Percentiles rank a stretch among this genome's conserved stretches.
These are phyloP conservation scores for Pseudocercospora macadamiae DNA, from an alignment of 2,329 filamentous ascomycete species.

Conservation along the genomic window DNA sequence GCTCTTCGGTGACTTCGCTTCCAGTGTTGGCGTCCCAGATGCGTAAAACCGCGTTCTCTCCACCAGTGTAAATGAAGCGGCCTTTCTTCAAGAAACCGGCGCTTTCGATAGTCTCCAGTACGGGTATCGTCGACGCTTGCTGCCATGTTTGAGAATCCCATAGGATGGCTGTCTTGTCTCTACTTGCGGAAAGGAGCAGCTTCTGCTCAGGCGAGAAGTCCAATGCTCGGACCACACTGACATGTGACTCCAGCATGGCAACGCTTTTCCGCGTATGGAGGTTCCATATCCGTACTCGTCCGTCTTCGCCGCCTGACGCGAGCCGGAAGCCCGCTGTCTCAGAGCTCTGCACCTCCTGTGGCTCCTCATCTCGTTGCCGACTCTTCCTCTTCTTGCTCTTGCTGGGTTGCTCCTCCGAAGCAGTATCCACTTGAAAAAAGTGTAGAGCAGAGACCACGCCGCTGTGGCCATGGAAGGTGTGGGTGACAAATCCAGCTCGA, in stretches of 20 bases:
- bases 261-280: conserved; percentile 78
- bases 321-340: conserved; percentile 70
- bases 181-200: conserved; percentile 77
- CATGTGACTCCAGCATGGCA: conserved; percentile 84
- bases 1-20: conserved; percentile 76
- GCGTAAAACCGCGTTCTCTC: conserved; percentile 78
- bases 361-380: conserved; percentile 49
- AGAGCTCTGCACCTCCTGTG: conserved; percentile 52
- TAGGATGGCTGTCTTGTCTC: conserved; percentile 91
- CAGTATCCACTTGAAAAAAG: conserved; percentile 71
- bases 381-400: conserved; percentile 51
- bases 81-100: conserved; percentile 77
- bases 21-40: conserved; percentile 81
- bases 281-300: conserved; percentile 90
- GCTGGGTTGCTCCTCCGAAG: conserved; percentile 19
- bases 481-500: conserved; percentile 82
- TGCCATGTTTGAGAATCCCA: conserved; percentile 92
- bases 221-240: conserved; percentile 87
- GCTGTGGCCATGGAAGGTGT: conserved; percentile 91
- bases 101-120: conserved; percentile 81
- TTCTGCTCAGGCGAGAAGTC: conserved; percentile 78
- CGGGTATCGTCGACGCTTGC: conserved; percentile 75
- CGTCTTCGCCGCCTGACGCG: conserved; percentile 91
- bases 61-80: conserved; percentile 77
- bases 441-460: conserved; percentile 87